phyloP scores from a whole-genome alignment of 2,329 filamentous ascomycete genomes.

The Calonectria hawksworthii region DNA sequence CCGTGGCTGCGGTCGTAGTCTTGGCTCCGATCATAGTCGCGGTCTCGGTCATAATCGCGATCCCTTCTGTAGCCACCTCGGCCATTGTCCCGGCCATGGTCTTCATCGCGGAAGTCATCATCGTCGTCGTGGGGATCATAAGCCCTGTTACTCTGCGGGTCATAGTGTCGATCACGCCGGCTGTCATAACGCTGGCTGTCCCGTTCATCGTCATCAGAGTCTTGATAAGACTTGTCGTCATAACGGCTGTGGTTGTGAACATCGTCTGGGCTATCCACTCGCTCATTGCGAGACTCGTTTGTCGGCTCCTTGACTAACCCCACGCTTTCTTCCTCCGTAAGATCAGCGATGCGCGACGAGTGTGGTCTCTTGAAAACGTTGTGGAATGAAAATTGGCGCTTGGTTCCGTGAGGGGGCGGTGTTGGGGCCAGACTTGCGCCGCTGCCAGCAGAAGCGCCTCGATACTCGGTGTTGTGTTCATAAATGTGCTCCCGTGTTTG shows the following conservation, averaged over 20 bases:
- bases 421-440: conserved; percentile 65
- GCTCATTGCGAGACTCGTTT: background rate
- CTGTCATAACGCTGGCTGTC: background rate
- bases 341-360: conserved; percentile 52
- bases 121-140: conserved; percentile 10
- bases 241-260: background rate
- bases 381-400: conserved; percentile 92
- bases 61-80: background rate
- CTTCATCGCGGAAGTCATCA: conserved; percentile 17
- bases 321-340: conserved; percentile 85
- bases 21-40: background rate
- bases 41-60: background rate
- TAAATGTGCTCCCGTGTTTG: conserved; percentile 62
- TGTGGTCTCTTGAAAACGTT: conserved; percentile 75
- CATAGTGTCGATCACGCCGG: background rate
- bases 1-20: conserved; percentile 5
- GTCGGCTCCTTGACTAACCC: conserved; percentile 80
- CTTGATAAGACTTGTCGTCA: conserved; percentile 12
- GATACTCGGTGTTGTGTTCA: conserved; percentile 61
- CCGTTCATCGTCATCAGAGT: background rate
- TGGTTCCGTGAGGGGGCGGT: conserved; percentile 73
- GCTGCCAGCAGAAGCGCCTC: conserved; percentile 60
- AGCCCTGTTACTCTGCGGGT: background rate
- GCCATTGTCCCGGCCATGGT: background rate
- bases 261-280: conserved; percentile 11